phyloP scores from a whole-genome alignment of 352 stramenopile genomes.

The Globisporangium splendens region DNA sequence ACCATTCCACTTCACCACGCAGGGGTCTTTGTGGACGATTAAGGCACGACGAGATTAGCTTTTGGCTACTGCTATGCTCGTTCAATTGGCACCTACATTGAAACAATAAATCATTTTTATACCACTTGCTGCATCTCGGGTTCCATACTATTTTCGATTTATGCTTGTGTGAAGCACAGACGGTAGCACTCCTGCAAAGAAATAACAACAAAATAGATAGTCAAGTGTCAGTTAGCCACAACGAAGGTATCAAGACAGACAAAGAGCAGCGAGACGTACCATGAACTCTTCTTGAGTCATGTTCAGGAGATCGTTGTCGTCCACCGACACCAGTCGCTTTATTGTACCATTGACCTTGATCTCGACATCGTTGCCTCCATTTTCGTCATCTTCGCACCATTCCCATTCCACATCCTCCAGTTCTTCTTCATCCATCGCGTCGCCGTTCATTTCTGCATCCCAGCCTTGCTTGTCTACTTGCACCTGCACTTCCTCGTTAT shows the following conservation, averaged over 20 bases:
- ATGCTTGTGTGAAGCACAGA: constrained; percentile 38
- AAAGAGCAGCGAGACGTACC: constrained; percentile 29
- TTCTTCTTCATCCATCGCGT: constrained; percentile 68
- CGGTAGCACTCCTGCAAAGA: constrained; percentile 67
- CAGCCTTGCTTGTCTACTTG: constrained; percentile 80
- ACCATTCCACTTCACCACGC: constrained; percentile 42
- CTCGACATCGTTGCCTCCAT: constrained; percentile 35
- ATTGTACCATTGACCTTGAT: constrained; percentile 62
- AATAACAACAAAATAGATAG: constrained; percentile 1
- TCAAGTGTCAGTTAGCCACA: not conserved
- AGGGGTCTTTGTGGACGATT: constrained; percentile 67
- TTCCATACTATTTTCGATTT: not conserved
- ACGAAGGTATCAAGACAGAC: not conserved
- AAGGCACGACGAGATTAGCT: constrained; percentile 1
- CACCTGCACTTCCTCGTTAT: constrained; percentile 73
- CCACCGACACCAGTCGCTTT: constrained; percentile 64
- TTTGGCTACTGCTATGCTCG: not conserved
- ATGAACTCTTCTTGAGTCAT: constrained; percentile 87
- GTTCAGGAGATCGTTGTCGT: constrained; percentile 75
- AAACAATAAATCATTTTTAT: constrained; percentile 9
- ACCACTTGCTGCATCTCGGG: constrained; percentile 1
- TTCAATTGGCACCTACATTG: not conserved
- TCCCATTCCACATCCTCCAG: constrained; percentile 85
- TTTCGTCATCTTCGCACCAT: constrained; percentile 67
- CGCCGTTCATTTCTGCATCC: constrained; percentile 81